phyloP scores from a whole-genome alignment of 1,284 basidiomycete species.

The Phylloboletellus chloephorus region DNA sequence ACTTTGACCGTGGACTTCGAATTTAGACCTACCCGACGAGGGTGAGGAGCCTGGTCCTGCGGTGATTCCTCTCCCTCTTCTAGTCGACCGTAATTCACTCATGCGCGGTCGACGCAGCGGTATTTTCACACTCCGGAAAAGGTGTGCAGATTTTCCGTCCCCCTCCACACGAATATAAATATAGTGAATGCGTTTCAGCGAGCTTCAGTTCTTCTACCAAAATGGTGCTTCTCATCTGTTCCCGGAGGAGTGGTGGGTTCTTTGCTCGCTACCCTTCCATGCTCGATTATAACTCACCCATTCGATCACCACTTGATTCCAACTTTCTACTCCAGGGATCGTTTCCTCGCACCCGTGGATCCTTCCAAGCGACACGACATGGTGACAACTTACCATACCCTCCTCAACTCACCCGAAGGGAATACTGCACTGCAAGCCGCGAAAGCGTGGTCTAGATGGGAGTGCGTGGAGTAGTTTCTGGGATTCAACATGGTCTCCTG shows the following conservation, averaged over 20 bases:
- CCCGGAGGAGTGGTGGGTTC: conserved; percentile 76
- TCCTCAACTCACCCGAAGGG: conserved; percentile 74
- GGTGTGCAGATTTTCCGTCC: conserved; percentile 35
- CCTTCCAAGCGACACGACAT: conserved; percentile 75
- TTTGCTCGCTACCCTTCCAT: background rate
- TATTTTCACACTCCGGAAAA: conserved; percentile 82
- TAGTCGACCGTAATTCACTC: background rate
- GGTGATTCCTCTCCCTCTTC: conserved; percentile 39
- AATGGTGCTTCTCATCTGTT: conserved; percentile 76
- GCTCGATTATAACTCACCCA: background rate
- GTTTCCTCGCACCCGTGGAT: conserved; percentile 77
- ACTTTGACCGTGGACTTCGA: conserved; percentile 1
- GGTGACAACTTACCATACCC: conserved; percentile 78
- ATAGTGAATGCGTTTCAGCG: conserved; percentile 40
- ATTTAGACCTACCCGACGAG: conserved; percentile 71
- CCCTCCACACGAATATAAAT: background rate
- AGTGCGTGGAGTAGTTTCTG: conserved; percentile 47
- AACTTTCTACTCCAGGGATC: conserved; percentile 51
- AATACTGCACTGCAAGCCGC: conserved; percentile 67
- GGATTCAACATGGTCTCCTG: conserved; percentile 1
- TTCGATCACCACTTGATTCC: background rate
- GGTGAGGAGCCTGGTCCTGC: conserved; percentile 77
- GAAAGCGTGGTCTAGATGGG: conserved; percentile 86
- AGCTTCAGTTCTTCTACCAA: conserved; percentile 93
- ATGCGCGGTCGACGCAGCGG: conserved; percentile 45